Percentiles rank a stretch among this genome's conserved stretches.
Conservation (phyloP, 306 rosid genomes). For the Prosopis cineraria region DNA sequence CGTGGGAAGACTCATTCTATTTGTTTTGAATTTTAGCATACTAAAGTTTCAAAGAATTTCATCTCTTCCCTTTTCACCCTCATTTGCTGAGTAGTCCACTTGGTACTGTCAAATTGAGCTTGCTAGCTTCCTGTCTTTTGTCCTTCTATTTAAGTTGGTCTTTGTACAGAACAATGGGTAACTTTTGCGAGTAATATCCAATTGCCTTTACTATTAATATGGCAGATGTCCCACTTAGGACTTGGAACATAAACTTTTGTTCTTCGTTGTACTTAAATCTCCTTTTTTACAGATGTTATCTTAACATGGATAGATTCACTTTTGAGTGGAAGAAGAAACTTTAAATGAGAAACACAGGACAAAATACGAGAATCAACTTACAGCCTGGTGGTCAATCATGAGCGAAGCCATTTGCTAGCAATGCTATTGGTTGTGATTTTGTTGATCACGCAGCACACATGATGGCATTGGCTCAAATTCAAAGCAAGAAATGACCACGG, state of each 20-base stretch:
- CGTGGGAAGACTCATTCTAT: not conserved
- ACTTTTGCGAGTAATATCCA: slow-evolving; percentile 39
- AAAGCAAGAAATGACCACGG: slow-evolving; percentile 98
- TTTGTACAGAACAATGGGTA: slow-evolving; percentile 35
- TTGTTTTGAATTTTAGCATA: not conserved
- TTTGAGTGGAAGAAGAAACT: slow-evolving; percentile 42
- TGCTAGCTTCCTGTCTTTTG: slow-evolving; percentile 1
- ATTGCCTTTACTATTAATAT: slow-evolving; percentile 35
- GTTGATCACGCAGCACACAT: slow-evolving; percentile 47
- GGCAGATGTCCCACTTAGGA: slow-evolving; percentile 46
- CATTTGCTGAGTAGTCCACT: slow-evolving; percentile 1
- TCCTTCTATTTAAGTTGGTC: slow-evolving; percentile 31
- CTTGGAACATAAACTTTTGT: slow-evolving; percentile 36
- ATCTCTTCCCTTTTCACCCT: not conserved
- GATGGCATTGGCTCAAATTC: slow-evolving; percentile 54
- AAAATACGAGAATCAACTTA: slow-evolving; percentile 38
- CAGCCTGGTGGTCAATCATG: slow-evolving; percentile 52
- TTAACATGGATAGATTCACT: slow-evolving; percentile 42
- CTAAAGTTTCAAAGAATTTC: not conserved
- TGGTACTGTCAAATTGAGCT: slow-evolving; percentile 39
- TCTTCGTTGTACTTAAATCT: slow-evolving; percentile 45
- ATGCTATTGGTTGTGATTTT: slow-evolving; percentile 32
- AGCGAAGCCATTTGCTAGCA: slow-evolving; percentile 36
- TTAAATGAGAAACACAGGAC: slow-evolving; percentile 41
- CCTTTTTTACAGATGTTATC: slow-evolving; percentile 37